Evolutionary conservation across 176 grass and related monocot species (phyloP), one percentile per base, ranked within the genome.

Genomic region (barley (Hordeum vulgare)): DNA sequence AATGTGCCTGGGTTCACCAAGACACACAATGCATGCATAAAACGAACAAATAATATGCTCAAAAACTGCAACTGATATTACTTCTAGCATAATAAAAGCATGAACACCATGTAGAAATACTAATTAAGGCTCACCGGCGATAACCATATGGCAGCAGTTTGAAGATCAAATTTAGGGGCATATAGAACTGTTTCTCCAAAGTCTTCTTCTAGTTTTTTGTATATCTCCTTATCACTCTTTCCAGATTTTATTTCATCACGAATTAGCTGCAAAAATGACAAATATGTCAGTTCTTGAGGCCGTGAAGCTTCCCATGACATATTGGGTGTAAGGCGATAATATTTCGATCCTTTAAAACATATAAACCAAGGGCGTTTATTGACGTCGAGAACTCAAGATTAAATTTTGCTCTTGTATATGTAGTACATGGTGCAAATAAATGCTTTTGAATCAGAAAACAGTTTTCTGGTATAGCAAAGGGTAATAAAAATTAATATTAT

Each of bases 71-170:
- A 18, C 34, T 63, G 9, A 24, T 47, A 34, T 4, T 42, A 72
- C 36, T 49, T 74, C 60, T 28, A 9, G 23, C 2, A 72, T 26
- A 28, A 72, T 18, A 4, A 20, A 72, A 72, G 44, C 7, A 71
- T 11, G 25, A 18, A 49, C 40, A 45, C 23, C 7, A 72, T 45
- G 40, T 2, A 17, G 27, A 23, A 39, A 5, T 39, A 33, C 10
- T 37, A 39, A 68, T 68, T 40, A 40, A 69, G 35, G 1, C 89
- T 90, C 69, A 98, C 96, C 29, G 96, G 93, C 27, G 93, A 95
- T 79, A 98, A 83, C 96, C 96, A 98, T 78, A 98, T 82, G 34
- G 85, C 96, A 85, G 93, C 93, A 86, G 93, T 98, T 91, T 98
- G 96, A 86, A 90, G 61, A 80, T 98, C 96, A 88, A 98, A 98